A percentile compares a stretch with the other conserved stretches of the same genome.
These are phyloP conservation scores for Arabidopsis hybrid DNA, from an alignment of 441 rosid genomes.

Conservation along the genomic window DNA sequence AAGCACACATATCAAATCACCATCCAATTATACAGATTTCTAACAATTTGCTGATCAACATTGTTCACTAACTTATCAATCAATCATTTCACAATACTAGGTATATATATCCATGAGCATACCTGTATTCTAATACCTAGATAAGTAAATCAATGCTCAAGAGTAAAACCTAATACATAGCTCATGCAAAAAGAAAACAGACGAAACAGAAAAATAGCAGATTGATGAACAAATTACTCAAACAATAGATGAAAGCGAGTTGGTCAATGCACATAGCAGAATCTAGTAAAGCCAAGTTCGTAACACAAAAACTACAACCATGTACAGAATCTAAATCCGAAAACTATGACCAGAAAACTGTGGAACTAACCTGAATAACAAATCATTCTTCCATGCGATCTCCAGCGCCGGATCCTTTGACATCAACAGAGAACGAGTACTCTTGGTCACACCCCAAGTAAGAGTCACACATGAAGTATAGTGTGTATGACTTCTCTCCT, in stretches of 20 bases:
- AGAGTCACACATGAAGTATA: slow-evolving; percentile 92
- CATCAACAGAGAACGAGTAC: slow-evolving; percentile 68
- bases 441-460: slow-evolving; percentile 94
- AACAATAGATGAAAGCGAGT: background rate
- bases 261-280: slow-evolving; percentile 4
- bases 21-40: background rate
- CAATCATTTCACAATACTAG: background rate
- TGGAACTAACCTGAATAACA: slow-evolving; percentile 24
- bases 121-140: background rate
- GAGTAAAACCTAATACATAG: background rate
- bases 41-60: background rate
- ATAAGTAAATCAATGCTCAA: background rate
- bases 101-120: background rate
- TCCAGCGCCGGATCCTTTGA: slow-evolving; percentile 57
- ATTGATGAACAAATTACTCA: background rate
- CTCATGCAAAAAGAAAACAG: slow-evolving; percentile 1
- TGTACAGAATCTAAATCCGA: background rate
- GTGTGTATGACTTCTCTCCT: slow-evolving; percentile 66
- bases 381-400: slow-evolving; percentile 51
- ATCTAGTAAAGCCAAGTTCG: background rate
- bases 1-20: background rate
- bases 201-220: slow-evolving; percentile 3
- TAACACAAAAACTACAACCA: background rate
- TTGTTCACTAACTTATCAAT: slow-evolving; percentile 2
- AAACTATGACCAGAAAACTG: slow-evolving; percentile 1